Base-by-base conservation (phyloP, 352 stramenopile species). In the Phytophthora ohioensis region DNA sequence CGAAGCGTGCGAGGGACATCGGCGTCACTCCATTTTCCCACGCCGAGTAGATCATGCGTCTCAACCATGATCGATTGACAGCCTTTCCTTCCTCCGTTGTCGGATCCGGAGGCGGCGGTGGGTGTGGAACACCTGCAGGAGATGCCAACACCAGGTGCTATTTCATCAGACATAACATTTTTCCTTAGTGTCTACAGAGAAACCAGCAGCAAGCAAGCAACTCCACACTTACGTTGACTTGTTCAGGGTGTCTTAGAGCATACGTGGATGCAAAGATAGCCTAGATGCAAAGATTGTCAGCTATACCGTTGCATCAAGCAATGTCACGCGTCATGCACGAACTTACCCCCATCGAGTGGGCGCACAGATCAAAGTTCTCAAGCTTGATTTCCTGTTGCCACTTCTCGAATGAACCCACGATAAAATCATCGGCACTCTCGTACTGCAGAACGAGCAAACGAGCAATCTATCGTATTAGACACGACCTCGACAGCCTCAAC, bases 201-300 rank as follows among this genome's bases (percentile, higher is more conserved):
- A 35, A 49, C n/a, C 7, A 38, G 7, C 11, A 38, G 17, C 5
- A 55, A 11, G 34, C 31, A 64, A 39, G 35, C 15, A 27, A 38
- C 13, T 10, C 13, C 11, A 30, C 31, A 71, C 79, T 64, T 81
- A 92, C 86, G 12, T 85, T 80, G 17, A 94, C 81, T 60, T 80
- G 73, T 13, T 91, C 57, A 30, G 86, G 86, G 57, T 90, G 69
- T 38, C 80, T 75, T 13, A 93, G 41, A 4, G 85, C 85, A 54
- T 94, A 95, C 35, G 85, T 85, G 1, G 88, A 92, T 46, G 85
- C 86, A 53, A 94, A 94, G 17, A 94, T 95, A n/a, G 85, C 88
- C 87, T 94, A 21, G 5, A 42, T 45, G 39, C 35, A 41, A 9
- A 53, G 9, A 64, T 36, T 32, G 31, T 67, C 48, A 67, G 31